Conservation (phyloP, 164 flowering plant species). For the Annona cherimola region DNA sequence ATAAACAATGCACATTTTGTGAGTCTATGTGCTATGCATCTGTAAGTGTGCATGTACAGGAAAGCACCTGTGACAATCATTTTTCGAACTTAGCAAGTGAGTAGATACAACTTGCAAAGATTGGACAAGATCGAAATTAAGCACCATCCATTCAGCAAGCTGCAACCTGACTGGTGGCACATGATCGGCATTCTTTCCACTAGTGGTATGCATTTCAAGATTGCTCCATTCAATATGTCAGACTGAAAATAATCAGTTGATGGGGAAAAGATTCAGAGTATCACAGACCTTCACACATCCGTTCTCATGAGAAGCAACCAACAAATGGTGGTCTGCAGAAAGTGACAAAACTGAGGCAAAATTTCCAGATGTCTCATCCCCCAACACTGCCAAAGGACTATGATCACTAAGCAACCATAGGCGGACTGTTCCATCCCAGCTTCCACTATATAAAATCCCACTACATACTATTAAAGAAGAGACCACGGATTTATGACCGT, state of each 20-base stretch:
- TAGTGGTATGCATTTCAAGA: not conserved
- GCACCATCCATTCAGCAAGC: not conserved
- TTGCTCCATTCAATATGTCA: not conserved
- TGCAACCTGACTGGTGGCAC: not conserved
- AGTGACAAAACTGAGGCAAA: conserved; percentile 55
- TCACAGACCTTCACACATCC: conserved; percentile 62
- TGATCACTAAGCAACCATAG: conserved; percentile 86
- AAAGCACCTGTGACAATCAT: no score
- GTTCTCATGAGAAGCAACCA: conserved; percentile 66
- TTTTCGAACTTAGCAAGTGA: no score
- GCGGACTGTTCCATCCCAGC: conserved; percentile 94
- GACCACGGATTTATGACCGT: conserved; percentile 85
- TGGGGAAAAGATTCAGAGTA: not conserved
- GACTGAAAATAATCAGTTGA: not conserved
- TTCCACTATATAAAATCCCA: conserved; percentile 95
- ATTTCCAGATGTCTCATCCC: conserved; percentile 50
- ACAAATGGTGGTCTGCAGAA: conserved; percentile 35
- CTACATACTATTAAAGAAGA: conserved; percentile 50
- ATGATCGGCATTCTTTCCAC: not conserved
- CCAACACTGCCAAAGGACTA: conserved; percentile 69
- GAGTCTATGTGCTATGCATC: no score
- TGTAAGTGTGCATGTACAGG: no score
- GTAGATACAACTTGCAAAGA: not conserved
- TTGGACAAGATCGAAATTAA: not conserved
- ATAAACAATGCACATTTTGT: no score